Conservation (phyloP, 805 yeast genomes). For the Candida nemodendra region DNA sequence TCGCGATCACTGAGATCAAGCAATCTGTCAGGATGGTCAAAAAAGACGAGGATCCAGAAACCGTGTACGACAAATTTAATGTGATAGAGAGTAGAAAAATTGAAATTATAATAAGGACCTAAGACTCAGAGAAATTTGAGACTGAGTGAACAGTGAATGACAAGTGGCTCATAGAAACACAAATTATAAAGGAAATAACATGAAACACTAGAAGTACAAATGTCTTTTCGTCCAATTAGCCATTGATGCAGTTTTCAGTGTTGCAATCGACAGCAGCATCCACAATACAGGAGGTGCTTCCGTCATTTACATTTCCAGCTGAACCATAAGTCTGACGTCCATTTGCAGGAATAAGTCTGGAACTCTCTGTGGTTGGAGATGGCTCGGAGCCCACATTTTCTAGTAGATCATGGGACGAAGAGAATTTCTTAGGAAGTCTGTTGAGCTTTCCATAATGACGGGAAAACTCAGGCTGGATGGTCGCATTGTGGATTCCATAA, state of each 20-base stretch:
- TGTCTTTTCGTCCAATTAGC: neutral
- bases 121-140: no score
- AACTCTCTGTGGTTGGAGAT: constrained; percentile 7
- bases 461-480: constrained; percentile 92
- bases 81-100: no score
- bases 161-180: no score
- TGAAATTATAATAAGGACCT: no score
- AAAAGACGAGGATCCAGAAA: no score
- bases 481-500: constrained; percentile 87
- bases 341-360: constrained; percentile 25
- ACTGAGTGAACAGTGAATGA: no score
- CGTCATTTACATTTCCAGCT: constrained; percentile 33
- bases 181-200: no score
- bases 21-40: no score
- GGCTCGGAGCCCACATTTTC: neutral
- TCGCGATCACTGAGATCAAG: no score
- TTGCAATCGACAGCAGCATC: constrained; percentile 55
- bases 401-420: constrained; percentile 20
- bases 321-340: constrained; percentile 34
- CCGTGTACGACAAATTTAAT: no score
- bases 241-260: constrained; percentile 40
- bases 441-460: constrained; percentile 30
- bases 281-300: constrained; percentile 42
- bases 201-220: no score
- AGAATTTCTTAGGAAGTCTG: constrained; percentile 30